phyloP scores from a whole-genome alignment of 768 basidiomycete species.

The Serpula lacrymans region DNA sequence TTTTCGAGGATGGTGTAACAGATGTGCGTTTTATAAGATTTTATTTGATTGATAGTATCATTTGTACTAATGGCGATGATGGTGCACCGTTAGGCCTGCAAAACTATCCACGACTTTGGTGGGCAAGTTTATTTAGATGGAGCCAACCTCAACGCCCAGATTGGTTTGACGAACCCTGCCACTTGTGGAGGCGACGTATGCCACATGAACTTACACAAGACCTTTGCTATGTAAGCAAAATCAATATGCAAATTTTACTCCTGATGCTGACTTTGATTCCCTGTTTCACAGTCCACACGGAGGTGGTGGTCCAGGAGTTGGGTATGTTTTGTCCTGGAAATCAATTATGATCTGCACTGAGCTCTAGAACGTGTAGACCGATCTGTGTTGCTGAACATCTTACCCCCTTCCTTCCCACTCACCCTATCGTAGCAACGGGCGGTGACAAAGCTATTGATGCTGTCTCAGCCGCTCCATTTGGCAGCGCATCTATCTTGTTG shows the following conservation, averaged over 20 bases:
- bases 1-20: slow-evolving; percentile 90
- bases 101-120: slow-evolving; percentile 90
- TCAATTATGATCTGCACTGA: slow-evolving; percentile 2
- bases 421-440: slow-evolving; percentile 68
- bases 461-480: slow-evolving; percentile 89
- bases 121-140: slow-evolving; percentile 97
- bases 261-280: background rate
- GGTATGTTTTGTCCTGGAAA: slow-evolving; percentile 42
- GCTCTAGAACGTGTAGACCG: slow-evolving; percentile 44
- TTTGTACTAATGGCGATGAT: slow-evolving; percentile 2
- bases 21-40: slow-evolving; percentile 40
- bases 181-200: slow-evolving; percentile 98
- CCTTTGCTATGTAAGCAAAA: slow-evolving; percentile 90
- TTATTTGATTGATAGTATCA: background rate
- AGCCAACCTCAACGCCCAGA: slow-evolving; percentile 92
- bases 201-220: slow-evolving; percentile 98
- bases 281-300: slow-evolving; percentile 74
- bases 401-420: slow-evolving; percentile 89
- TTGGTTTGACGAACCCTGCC: slow-evolving; percentile 89
- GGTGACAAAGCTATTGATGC: slow-evolving; percentile 77
- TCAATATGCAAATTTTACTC: background rate
- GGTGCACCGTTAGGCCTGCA: slow-evolving; percentile 85
- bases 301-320: slow-evolving; percentile 95
- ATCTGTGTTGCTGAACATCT: slow-evolving; percentile 95
- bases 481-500: slow-evolving; percentile 90